Conservation (phyloP, 345 rosid genomes). For the Crucihimalaya himalaica region DNA sequence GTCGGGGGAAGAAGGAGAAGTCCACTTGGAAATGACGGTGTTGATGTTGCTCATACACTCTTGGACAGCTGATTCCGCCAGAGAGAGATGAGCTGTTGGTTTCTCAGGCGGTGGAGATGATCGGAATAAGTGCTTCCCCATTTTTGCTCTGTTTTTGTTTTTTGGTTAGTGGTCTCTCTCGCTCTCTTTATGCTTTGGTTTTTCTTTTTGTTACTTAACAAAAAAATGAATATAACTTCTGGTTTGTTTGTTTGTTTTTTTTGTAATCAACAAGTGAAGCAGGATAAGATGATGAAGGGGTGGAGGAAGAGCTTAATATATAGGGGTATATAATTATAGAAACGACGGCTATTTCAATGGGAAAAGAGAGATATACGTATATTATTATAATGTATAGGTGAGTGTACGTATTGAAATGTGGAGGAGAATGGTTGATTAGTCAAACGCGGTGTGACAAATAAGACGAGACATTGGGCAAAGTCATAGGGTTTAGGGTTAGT, state of each 20-base stretch:
- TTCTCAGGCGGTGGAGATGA: conserved; percentile 40
- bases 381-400: background rate
- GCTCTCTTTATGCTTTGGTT: background rate
- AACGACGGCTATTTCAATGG: background rate
- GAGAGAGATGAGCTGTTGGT: conserved; percentile 31
- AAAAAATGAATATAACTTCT: background rate
- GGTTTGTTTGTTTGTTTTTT: conserved; percentile 18
- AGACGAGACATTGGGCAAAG: conserved; percentile 18
- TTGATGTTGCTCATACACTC: conserved; percentile 56
- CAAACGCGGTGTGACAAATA: conserved; percentile 35
- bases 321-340: background rate
- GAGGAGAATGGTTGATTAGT: conserved; percentile 27
- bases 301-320: conserved; percentile 5
- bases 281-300: conserved; percentile 18
- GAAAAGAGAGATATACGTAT: background rate
- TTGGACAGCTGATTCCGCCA: conserved; percentile 53
- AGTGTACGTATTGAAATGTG: conserved; percentile 21
- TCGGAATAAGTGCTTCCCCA: conserved; percentile 42
- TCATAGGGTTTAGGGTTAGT: conserved; percentile 3
- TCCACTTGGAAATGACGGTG: conserved; percentile 53
- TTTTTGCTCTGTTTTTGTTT: conserved; percentile 1
- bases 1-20: conserved; percentile 11
- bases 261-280: conserved; percentile 5
- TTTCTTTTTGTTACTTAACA: conserved; percentile 15
- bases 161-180: background rate